These are phyloP conservation scores for Tephrocybe sp. DNA, from an alignment of 768 basidiomycete genomes.

Conservation along the genomic window DNA sequence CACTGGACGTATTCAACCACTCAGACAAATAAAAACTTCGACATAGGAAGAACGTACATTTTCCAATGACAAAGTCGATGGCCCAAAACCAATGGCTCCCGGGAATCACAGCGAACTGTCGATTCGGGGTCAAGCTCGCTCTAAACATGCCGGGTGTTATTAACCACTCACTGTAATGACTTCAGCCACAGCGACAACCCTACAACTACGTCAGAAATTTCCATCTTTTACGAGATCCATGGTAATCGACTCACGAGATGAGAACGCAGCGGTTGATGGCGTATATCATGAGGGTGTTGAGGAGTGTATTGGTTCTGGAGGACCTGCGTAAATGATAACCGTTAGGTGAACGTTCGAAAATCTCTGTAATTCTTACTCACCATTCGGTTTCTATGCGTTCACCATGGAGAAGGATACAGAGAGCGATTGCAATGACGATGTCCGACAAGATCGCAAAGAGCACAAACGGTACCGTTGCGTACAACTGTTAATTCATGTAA, in stretches of 20 bases:
- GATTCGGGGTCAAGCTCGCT: not conserved
- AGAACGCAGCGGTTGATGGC: constrained; percentile 3
- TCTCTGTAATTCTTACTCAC: not conserved
- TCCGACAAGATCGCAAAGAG: not conserved
- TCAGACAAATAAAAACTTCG: too few relatives aligned
- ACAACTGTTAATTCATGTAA: not conserved
- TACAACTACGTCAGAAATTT: not conserved
- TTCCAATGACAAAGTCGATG: not conserved
- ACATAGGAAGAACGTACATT: not conserved
- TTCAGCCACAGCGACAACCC: not conserved
- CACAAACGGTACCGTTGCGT: not conserved
- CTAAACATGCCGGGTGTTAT: too few relatives aligned
- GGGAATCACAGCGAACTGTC: not conserved
- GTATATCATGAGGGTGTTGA: constrained; percentile 3
- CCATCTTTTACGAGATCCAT: not conserved
- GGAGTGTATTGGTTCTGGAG: not conserved
- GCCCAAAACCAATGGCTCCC: constrained; percentile 1
- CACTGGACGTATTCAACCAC: not conserved
- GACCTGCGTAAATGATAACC: not conserved
- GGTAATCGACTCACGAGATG: not conserved
- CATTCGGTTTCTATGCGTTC: not conserved
- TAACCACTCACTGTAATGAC: not conserved
- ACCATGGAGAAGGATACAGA: not conserved
- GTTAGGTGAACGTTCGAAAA: not conserved
- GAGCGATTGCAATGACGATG: not conserved